A percentile compares a stretch with the other conserved stretches of the same genome.
Evolutionary conservation across 169 alveolate species (phyloP).

Genomic region (Plasmodium coatneyi): DNA sequence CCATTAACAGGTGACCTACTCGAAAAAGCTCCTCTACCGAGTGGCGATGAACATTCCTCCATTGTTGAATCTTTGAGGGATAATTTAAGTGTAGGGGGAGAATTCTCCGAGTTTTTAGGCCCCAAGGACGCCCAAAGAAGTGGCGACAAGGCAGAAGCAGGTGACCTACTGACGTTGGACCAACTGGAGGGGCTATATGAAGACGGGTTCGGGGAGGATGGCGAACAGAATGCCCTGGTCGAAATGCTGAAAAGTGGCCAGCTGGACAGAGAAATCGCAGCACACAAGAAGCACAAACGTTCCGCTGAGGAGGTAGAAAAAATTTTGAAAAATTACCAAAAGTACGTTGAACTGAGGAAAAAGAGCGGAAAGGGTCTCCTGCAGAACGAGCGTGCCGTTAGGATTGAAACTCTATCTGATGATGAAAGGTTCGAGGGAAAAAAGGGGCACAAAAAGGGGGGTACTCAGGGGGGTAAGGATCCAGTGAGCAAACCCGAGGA

Average conservation of each 20-base stretch:
- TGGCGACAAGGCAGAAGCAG: not conserved
- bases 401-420: not conserved
- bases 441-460: not conserved
- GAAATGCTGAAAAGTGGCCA: not conserved
- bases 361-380: not conserved
- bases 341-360: not conserved
- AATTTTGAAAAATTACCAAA: not conserved
- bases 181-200: conserved; percentile 1
- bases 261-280: not conserved
- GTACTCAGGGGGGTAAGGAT: not conserved
- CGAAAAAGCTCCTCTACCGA: not conserved
- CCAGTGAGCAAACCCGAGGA: not conserved
- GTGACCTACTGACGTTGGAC: not conserved
- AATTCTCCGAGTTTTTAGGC: not conserved
- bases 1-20: not conserved
- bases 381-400: not conserved
- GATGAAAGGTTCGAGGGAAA: not conserved
- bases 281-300: not conserved
- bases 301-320: not conserved
- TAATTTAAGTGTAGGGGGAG: not conserved
- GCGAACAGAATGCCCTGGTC: not conserved
- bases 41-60: not conserved
- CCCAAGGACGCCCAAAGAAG: not conserved
- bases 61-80: not conserved
- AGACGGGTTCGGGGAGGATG: not conserved